Evolutionary conservation across 192 early-diverging fungal genomes (phyloP).

Genomic region (Paraglomus occultum): DNA sequence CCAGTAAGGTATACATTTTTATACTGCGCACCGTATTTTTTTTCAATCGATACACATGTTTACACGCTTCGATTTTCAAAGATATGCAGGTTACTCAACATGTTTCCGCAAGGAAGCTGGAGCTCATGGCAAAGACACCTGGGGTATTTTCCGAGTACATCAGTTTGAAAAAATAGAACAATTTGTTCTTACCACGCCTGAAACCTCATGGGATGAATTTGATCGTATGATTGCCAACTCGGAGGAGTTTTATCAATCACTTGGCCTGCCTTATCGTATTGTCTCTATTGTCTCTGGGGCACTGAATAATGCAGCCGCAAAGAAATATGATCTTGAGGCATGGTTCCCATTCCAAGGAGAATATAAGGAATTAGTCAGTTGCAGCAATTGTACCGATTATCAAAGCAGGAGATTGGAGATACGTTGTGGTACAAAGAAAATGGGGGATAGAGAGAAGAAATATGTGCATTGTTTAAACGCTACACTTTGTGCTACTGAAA

Average conservation of each 20-base stretch:
- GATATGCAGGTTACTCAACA: conserved; percentile 94
- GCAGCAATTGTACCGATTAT: conserved; percentile 99
- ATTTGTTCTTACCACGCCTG: conserved; percentile 93
- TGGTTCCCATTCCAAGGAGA: conserved; percentile 99
- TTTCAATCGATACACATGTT: not conserved
- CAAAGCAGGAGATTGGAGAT: conserved; percentile 94
- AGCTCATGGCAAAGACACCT: conserved; percentile 93
- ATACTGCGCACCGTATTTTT: not conserved
- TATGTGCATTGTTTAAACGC: conserved; percentile 98
- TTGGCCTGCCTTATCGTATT: conserved; percentile 93
- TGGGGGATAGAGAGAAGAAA: conserved; percentile 90
- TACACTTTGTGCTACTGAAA: conserved; percentile 93
- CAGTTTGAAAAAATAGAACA: conserved; percentile 99
- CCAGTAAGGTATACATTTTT: conserved; percentile 64
- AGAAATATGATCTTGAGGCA: conserved; percentile 99
- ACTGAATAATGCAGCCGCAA: conserved; percentile 98
- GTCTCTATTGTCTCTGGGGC: conserved; percentile 96
- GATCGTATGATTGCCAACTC: conserved; percentile 90
- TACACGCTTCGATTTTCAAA: conserved; percentile 10
- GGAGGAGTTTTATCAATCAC: conserved; percentile 94
- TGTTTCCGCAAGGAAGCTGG: conserved; percentile 99
- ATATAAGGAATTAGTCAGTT: conserved; percentile 98
- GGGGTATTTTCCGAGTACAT: conserved; percentile 99
- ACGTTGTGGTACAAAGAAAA: conserved; percentile 95
- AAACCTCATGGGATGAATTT: conserved; percentile 99